A percentile compares a stretch with the other conserved stretches of the same genome.
These are phyloP conservation scores for Trifolium fragiferum DNA, from an alignment of 306 rosid species.

Conservation along the genomic window DNA sequence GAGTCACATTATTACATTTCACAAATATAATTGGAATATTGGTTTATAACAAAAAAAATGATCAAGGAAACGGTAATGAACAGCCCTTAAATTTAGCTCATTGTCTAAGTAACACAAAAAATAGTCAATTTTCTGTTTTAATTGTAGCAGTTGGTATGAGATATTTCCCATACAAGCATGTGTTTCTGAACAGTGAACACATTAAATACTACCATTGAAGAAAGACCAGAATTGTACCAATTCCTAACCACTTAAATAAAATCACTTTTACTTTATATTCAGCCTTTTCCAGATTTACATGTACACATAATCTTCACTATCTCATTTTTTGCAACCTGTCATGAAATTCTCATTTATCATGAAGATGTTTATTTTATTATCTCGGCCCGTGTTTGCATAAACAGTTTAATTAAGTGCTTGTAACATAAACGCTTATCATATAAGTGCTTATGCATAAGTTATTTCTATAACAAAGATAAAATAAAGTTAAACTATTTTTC, in stretches of 20 bases:
- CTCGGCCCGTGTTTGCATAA: not conserved
- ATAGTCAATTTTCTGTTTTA: no score
- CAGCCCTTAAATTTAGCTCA: no score
- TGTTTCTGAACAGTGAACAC: no score
- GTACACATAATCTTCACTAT: not conserved
- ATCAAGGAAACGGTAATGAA: not conserved
- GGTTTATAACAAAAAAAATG: not conserved
- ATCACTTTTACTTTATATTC: not conserved
- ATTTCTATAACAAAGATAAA: not conserved
- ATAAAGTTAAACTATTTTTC: not conserved
- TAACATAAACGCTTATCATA: no score
- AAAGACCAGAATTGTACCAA: no score
- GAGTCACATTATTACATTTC: slow-evolving; percentile 16
- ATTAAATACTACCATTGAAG: no score
- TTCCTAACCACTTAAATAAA: not conserved
- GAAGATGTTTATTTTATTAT: not conserved
- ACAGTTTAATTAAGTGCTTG: not conserved
- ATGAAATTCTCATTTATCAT: not conserved
- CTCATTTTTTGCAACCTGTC: not conserved
- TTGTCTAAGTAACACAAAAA: no score
- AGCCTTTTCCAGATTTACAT: no score
- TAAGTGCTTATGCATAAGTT: not conserved
- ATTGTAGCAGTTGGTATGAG: no score
- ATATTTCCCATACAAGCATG: no score
- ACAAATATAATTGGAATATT: not conserved